Conservation (phyloP, 2,329 filamentous ascomycete species). For the Sporothrix euskadiensis region DNA sequence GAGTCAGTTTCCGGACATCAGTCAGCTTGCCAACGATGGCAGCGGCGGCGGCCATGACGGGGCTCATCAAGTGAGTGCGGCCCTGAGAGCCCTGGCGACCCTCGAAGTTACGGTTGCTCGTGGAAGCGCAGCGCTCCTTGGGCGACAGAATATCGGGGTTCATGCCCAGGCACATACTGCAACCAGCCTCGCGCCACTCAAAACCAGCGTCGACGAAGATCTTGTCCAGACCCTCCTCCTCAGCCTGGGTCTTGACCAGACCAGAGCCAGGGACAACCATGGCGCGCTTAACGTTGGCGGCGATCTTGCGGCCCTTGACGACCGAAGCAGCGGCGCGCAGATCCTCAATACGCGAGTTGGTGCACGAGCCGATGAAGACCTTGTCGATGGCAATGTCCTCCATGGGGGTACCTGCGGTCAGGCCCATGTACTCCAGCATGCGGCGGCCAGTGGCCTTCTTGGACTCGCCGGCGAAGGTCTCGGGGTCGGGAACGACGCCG, state of each 20-base stretch:
- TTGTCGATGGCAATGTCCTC: constrained; percentile 92
- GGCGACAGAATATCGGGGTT: constrained; percentile 96
- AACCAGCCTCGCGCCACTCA: constrained; percentile 97
- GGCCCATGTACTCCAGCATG: constrained; percentile 94
- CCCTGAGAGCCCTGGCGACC: constrained; percentile 90
- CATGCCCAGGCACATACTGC: constrained; percentile 99
- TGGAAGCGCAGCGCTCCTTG: constrained; percentile 89
- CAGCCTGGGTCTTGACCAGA: constrained; percentile 87
- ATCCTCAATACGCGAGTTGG: constrained; percentile 96
- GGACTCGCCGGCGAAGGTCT: constrained; percentile 75
- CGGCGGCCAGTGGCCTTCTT: constrained; percentile 79
- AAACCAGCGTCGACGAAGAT: constrained; percentile 91
- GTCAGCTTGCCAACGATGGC: constrained; percentile 88
- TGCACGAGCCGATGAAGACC: constrained; percentile 97
- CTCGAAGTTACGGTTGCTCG: constrained; percentile 96
- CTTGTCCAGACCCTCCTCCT: constrained; percentile 88
- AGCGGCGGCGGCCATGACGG: constrained; percentile 91
- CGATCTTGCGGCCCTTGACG: constrained; percentile 83
- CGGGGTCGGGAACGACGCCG: constrained; percentile 83
- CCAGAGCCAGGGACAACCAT: constrained; percentile 97
- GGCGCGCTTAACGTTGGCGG: constrained; percentile 84
- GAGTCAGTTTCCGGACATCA: constrained; percentile 79
- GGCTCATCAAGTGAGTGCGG: constrained; percentile 93
- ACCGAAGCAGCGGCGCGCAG: constrained; percentile 82
- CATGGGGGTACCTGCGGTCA: constrained; percentile 82